These are phyloP conservation scores for Boletellus ananiceps DNA, from an alignment of 768 basidiomycete genomes.

Conservation along the genomic window DNA sequence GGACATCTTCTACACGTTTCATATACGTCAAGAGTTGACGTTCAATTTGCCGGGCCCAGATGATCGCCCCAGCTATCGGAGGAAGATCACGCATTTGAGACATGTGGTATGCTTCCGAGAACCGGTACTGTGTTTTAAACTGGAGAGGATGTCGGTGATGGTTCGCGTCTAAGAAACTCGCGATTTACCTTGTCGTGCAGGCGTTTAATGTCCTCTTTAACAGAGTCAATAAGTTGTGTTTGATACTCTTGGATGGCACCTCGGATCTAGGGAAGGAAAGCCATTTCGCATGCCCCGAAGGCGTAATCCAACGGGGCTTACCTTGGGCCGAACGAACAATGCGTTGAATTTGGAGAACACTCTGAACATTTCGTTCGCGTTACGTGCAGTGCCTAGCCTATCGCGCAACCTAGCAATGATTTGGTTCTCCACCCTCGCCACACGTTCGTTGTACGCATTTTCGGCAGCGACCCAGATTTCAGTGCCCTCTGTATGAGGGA, in stretches of 20 bases:
- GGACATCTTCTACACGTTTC: constrained; percentile 98
- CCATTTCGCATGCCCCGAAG: neutral
- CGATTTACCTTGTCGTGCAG: constrained; percentile 79
- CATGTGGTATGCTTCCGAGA: constrained; percentile 96
- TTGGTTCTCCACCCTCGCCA: constrained; percentile 96
- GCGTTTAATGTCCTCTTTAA: constrained; percentile 96
- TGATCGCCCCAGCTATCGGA: constrained; percentile 96
- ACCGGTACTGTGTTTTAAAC: constrained; percentile 96
- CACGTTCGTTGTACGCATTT: constrained; percentile 96
- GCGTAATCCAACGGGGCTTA: constrained; percentile 27
- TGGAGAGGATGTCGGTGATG: constrained; percentile 24
- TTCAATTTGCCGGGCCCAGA: constrained; percentile 99
- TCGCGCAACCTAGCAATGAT: constrained; percentile 93
- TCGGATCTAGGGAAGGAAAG: constrained; percentile 57
- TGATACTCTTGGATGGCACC: constrained; percentile 99
- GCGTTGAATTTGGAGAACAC: constrained; percentile 99
- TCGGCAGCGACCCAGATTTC: constrained; percentile 98
- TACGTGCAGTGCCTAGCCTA: constrained; percentile 88
- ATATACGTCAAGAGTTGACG: constrained; percentile 94
- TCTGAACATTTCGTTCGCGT: constrained; percentile 99
- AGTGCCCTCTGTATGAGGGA: constrained; percentile 69
- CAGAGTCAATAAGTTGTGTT: constrained; percentile 96
- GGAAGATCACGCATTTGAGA: constrained; percentile 97
- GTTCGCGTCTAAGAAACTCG: neutral
- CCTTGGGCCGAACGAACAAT: constrained; percentile 93